Percentiles rank a stretch among this genome's conserved stretches.
Evolutionary conservation across 108 stramenopile genomes (phyloP).

Genomic region (Phaeodactylum tricornutum): DNA sequence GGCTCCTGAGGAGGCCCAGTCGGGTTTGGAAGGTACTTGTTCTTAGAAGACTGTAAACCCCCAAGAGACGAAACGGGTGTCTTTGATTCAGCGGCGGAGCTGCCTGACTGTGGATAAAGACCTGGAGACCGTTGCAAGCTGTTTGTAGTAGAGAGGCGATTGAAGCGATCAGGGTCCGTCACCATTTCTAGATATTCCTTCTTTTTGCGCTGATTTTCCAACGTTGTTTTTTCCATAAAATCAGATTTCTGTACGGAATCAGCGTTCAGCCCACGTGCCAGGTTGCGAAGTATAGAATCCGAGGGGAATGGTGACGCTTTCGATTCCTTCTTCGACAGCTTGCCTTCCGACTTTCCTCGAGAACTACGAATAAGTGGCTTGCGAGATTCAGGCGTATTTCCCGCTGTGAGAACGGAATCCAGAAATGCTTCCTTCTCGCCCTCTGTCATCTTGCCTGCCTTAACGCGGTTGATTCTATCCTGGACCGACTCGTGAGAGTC

Average conservation of each 20-base stretch:
- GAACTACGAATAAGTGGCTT: slow-evolving; percentile 5
- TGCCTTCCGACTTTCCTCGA: slow-evolving; percentile 23
- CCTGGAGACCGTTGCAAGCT: too few species aligned
- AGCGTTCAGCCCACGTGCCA: slow-evolving; percentile 12
- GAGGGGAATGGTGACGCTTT: slow-evolving; percentile 11
- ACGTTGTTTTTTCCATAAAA: slow-evolving; percentile 21
- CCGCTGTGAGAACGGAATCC: slow-evolving; percentile 24
- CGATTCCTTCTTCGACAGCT: neutral
- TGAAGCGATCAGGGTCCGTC: slow-evolving; percentile 41
- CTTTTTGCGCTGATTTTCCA: slow-evolving; percentile 26
- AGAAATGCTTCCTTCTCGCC: slow-evolving; percentile 42
- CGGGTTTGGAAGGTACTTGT: too few species aligned
- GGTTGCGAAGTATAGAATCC: slow-evolving; percentile 32
- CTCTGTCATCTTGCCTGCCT: slow-evolving; percentile 44
- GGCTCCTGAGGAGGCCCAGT: too few species aligned
- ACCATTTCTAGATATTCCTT: slow-evolving; percentile 39
- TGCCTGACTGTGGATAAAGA: too few species aligned
- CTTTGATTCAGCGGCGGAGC: too few species aligned
- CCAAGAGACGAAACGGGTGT: too few species aligned
- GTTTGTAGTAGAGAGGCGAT: too few species aligned
- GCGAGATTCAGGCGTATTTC: slow-evolving; percentile 23
- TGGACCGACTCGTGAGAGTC: slow-evolving; percentile 20
- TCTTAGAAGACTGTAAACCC: too few species aligned
- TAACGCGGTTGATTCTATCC: slow-evolving; percentile 40
- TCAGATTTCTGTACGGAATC: slow-evolving; percentile 3